Conservation (phyloP, 352 stramenopile species). For the Pythium phragmitis region DNA sequence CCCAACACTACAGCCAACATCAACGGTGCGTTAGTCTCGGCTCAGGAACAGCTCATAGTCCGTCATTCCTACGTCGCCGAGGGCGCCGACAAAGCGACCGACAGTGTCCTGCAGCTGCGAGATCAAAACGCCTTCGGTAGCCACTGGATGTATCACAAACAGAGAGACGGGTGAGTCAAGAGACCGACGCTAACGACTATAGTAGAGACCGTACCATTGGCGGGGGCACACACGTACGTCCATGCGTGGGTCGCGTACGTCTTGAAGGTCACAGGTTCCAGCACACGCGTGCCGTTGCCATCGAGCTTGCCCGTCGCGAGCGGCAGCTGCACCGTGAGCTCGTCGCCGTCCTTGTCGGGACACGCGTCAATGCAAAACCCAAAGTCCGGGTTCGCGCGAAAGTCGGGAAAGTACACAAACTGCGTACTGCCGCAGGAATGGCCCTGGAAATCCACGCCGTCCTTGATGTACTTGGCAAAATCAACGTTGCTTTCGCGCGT, state of each 20-base stretch:
- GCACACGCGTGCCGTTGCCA: slow-evolving; percentile 33
- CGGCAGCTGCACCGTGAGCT: slow-evolving; percentile 53
- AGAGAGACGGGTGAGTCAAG: not conserved
- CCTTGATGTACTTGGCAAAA: slow-evolving; percentile 79
- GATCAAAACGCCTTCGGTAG: slow-evolving; percentile 56
- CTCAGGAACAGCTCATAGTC: not conserved
- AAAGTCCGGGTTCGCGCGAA: slow-evolving; percentile 70
- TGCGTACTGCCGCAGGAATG: slow-evolving; percentile 41
- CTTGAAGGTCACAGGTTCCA: slow-evolving; percentile 51
- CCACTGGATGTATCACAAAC: slow-evolving; percentile 28
- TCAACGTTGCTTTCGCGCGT: slow-evolving; percentile 60
- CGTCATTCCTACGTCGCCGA: slow-evolving; percentile 47
- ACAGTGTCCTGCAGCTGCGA: slow-evolving; percentile 69
- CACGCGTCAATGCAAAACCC: slow-evolving; percentile 70
- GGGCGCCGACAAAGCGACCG: slow-evolving; percentile 73
- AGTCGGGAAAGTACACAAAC: slow-evolving; percentile 80
- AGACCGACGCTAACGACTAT: not conserved
- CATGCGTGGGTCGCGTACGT: slow-evolving; percentile 67
- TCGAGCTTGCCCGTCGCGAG: slow-evolving; percentile 32
- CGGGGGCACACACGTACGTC: slow-evolving; percentile 67
- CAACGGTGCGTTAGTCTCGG: not conserved
- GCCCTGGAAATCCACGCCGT: slow-evolving; percentile 75
- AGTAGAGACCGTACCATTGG: slow-evolving; percentile 35
- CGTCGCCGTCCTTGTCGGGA: slow-evolving; percentile 38
- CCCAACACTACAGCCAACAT: slow-evolving; percentile 47